phyloP scores from a whole-genome alignment of 2,329 filamentous ascomycete genomes.

The Cadophora gregata region DNA sequence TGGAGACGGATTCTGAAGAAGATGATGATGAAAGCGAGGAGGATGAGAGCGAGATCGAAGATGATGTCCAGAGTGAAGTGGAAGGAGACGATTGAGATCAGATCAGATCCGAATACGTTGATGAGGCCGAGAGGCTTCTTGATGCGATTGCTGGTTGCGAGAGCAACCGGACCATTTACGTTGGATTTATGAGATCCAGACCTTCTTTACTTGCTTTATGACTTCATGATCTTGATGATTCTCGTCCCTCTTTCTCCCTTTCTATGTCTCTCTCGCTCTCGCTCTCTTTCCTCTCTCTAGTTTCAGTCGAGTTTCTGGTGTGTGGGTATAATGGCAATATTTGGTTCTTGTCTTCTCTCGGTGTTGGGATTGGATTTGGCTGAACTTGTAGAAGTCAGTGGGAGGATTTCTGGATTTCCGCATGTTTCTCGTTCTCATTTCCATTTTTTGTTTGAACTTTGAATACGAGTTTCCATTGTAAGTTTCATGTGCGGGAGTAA shows the following conservation, averaged over 20 bases:
- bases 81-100: neutral
- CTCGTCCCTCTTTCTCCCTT: neutral
- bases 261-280: neutral
- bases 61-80: neutral
- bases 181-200: neutral
- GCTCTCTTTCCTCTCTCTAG: neutral
- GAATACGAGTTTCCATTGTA: neutral
- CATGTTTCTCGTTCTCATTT: too few species aligned
- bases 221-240: neutral
- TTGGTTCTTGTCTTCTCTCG: too few species aligned
- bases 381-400: too few species aligned
- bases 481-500: neutral
- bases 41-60: neutral
- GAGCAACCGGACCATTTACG: neutral
- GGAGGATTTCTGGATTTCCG: too few species aligned
- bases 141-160: neutral
- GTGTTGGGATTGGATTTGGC: too few species aligned
- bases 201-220: neutral
- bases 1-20: slow-evolving; percentile 1
- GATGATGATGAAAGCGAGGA: slow-evolving; percentile 14
- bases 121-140: neutral
- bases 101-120: neutral
- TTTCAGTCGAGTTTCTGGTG: neutral
- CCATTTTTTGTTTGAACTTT: too few species aligned
- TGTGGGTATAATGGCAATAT: too few species aligned